Evolutionary conservation across 2,329 filamentous ascomycete species (phyloP).

Genomic region (Xylariaceae sp.): DNA sequence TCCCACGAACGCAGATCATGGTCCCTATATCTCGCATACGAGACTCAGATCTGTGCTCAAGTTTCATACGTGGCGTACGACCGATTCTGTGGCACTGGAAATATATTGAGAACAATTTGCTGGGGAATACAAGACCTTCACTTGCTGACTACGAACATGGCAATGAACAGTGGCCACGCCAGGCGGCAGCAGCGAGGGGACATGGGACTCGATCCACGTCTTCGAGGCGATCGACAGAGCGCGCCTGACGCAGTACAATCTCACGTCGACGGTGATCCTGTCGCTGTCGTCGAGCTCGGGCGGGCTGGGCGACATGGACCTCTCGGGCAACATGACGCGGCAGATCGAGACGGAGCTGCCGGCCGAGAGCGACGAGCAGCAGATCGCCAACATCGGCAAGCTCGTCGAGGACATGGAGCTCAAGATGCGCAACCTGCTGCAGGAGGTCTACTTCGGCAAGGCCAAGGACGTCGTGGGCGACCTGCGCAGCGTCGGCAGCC

Average conservation of each 20-base stretch:
- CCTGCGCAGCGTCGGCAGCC: constrained; percentile 72
- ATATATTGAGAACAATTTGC: constrained; percentile 10
- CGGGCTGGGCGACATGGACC: constrained; percentile 75
- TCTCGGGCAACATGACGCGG: constrained; percentile 95
- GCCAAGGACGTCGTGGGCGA: constrained; percentile 98
- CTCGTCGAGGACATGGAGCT: constrained; percentile 99
- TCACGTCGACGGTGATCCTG: constrained; percentile 93
- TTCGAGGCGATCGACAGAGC: constrained; percentile 93
- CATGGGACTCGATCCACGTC: constrained; percentile 98
- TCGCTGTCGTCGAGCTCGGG: constrained; percentile 61
- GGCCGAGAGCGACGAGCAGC: constrained; percentile 82
- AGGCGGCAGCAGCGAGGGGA: constrained; percentile 61
- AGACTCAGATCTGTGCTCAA: constrained; percentile 7
- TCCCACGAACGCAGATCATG: constrained; percentile 1
- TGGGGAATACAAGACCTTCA: neutral
- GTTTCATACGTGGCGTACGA: constrained; percentile 5
- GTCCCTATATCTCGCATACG: constrained; percentile 11
- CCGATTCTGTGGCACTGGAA: constrained; percentile 4
- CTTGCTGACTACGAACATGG: neutral
- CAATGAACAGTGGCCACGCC: constrained; percentile 54
- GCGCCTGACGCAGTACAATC: constrained; percentile 90
- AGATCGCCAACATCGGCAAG: constrained; percentile 90
- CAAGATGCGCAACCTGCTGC: constrained; percentile 96
- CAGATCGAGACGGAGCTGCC: constrained; percentile 89
- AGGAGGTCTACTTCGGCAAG: constrained; percentile 99